Conservation (phyloP, 306 rosid genomes). For the Rosa chinensis region DNA sequence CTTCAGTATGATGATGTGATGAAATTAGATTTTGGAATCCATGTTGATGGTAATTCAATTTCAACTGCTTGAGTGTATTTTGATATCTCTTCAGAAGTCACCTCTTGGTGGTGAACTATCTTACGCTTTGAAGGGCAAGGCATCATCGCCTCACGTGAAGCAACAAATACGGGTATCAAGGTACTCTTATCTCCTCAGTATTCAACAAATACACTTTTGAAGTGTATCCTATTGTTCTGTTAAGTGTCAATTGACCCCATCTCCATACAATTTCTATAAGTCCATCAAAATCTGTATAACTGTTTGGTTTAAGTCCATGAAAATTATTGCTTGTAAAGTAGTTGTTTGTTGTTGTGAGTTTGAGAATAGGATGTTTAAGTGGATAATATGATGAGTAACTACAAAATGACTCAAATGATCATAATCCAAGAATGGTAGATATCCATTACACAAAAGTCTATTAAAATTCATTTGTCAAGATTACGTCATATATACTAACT, state of each 20-base stretch:
- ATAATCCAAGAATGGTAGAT: background rate
- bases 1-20: constrained; percentile 96
- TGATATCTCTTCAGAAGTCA: constrained; percentile 10
- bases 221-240: too few relatives aligned
- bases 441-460: background rate
- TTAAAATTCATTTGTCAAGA: background rate
- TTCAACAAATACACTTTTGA: too few relatives aligned
- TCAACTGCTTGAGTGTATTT: background rate
- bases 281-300: background rate
- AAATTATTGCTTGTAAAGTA: background rate
- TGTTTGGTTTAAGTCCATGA: background rate
- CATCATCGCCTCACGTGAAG: constrained; percentile 81
- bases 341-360: background rate
- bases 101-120: constrained; percentile 12
- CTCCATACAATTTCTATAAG: background rate
- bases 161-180: constrained; percentile 93
- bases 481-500: background rate
- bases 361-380: constrained; percentile 1
- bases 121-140: constrained; percentile 6
- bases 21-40: constrained; percentile 98
- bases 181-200: constrained; percentile 34
- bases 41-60: constrained; percentile 72
- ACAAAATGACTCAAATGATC: background rate
- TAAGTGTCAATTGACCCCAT: background rate
- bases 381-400: background rate